Evolutionary conservation across 441 rosid genomes (phyloP).

Genomic region (Jatropha podagrica): DNA sequence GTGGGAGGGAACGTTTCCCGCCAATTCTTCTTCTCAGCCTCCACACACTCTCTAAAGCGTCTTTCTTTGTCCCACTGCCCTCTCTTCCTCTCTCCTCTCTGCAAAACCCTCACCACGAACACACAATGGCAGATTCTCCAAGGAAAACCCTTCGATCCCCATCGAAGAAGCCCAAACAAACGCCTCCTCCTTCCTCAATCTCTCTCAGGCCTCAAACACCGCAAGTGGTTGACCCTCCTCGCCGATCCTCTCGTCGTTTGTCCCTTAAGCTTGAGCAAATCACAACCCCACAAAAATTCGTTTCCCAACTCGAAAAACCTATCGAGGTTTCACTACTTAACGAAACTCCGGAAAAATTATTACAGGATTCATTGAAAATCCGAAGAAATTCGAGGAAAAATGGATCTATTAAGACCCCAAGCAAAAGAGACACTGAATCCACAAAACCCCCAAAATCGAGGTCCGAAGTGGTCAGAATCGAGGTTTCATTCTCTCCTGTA

Average conservation of each 20-base stretch:
- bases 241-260: conserved; percentile 63
- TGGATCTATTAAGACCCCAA: conserved; percentile 10
- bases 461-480: conserved; percentile 22
- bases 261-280: conserved; percentile 36
- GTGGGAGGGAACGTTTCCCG: conserved; percentile 60
- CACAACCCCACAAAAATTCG: conserved; percentile 9
- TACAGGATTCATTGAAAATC: background rate
- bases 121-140: conserved; percentile 55
- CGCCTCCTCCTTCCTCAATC: conserved; percentile 37
- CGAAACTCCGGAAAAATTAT: conserved; percentile 27
- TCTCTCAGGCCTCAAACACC: conserved; percentile 62
- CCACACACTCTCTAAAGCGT: conserved; percentile 16
- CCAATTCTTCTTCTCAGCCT: conserved; percentile 34
- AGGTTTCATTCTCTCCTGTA: conserved; percentile 42
- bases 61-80: background rate
- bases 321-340: conserved; percentile 12
- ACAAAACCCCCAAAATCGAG: conserved; percentile 25
- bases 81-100: conserved; percentile 16
- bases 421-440: conserved; percentile 9
- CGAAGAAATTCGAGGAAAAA: background rate
- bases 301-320: conserved; percentile 8
- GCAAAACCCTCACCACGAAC: conserved; percentile 22
- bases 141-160: conserved; percentile 37
- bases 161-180: conserved; percentile 28
- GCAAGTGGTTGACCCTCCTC: conserved; percentile 39